Base-by-base conservation (phyloP, 1,284 basidiomycete genomes). In the Sporisorium exsertum region DNA sequence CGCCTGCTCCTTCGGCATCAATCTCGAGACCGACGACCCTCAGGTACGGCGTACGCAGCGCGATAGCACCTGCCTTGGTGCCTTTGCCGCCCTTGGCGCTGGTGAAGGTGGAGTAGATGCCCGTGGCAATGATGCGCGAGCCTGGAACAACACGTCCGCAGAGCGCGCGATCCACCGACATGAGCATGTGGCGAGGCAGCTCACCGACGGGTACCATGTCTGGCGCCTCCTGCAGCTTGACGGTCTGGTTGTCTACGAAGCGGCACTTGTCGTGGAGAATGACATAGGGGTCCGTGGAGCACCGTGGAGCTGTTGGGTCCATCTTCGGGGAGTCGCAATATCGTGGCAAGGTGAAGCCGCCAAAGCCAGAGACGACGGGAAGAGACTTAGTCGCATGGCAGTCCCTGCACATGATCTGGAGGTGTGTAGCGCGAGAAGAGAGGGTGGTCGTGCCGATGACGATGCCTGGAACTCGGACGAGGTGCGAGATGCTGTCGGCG, bases 121-220 rank as follows among this genome's bases (percentile, higher is more conserved):
- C 97, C 0, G 97, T 98, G 0, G 93, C 94, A 70, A 99, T 91
- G 52, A 99, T 91, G 62, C 95, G 89, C 24, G 95, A 94, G 8
- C 97, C 97, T 2, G 97, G 97, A 2, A 98, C 93, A 2, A 85
- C 83, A 26, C 84, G 73, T 20, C 81, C 83, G 46, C 81, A 83
- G 15, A 85, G 75, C 12, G 81, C 77, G n/a, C 84, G 79, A 86
- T 99, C 97, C 13, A 91, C 91, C 40, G 93, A 95, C 27, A 99
- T 88, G 60, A 97, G 90, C 89, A 99, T 95, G 86, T 99, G 97
- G 46, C 95, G 88, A 5, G 97, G 97, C 51, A 99, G 88, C 84
- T 99, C 97, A 88, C 97, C 97, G 24, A 99, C 95, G 2, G 97
- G 97, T 0, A 99, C 97, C 94, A 98, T 97, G 86, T 99, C 97